These are phyloP conservation scores for Trichocladium uniseriatum DNA, from an alignment of 495 filamentous ascomycete species.

Conservation along the genomic window DNA sequence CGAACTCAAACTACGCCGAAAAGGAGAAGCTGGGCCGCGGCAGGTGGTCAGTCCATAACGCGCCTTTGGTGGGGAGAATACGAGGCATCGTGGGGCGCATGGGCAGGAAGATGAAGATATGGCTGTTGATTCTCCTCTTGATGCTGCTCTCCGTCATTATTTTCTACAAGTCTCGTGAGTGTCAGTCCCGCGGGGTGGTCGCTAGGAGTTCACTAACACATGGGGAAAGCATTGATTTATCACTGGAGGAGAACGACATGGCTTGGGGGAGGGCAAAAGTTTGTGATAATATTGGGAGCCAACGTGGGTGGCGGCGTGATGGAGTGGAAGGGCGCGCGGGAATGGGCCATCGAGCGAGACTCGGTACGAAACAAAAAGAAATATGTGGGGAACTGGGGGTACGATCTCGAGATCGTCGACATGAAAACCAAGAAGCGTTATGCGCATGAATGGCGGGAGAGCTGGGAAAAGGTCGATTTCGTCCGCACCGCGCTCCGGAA, in stretches of 20 bases:
- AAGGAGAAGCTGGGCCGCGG: slow-evolving; percentile 63
- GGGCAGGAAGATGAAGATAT: slow-evolving; percentile 46
- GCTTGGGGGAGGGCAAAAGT: slow-evolving; percentile 79
- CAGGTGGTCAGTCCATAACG: slow-evolving; percentile 28
- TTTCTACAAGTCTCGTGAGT: slow-evolving; percentile 62
- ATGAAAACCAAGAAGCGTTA: slow-evolving; percentile 98
- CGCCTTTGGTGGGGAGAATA: slow-evolving; percentile 34
- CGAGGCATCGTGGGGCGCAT: slow-evolving; percentile 30
- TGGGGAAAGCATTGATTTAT: slow-evolving; percentile 33
- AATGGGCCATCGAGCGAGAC: slow-evolving; percentile 97
- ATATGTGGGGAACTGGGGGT: slow-evolving; percentile 83
- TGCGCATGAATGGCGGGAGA: slow-evolving; percentile 97
- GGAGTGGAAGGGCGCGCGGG: slow-evolving; percentile 95
- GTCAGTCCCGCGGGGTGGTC: too few relatives aligned
- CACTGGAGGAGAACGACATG: slow-evolving; percentile 37
- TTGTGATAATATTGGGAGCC: slow-evolving; percentile 86
- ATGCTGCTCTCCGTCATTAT: slow-evolving; percentile 55
- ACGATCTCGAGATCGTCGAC: slow-evolving; percentile 91
- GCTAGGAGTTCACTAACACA: slow-evolving; percentile 1
- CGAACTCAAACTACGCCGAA: slow-evolving; percentile 47
- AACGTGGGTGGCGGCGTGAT: slow-evolving; percentile 96
- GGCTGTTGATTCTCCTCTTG: slow-evolving; percentile 47
- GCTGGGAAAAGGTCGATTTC: slow-evolving; percentile 98
- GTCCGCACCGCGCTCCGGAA: slow-evolving; percentile 86
- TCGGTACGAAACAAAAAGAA: slow-evolving; percentile 89